Evolutionary conservation across 768 basidiomycete species (phyloP), one percentile per base, ranked within the genome.

Genomic region (Mycena galericulata): DNA sequence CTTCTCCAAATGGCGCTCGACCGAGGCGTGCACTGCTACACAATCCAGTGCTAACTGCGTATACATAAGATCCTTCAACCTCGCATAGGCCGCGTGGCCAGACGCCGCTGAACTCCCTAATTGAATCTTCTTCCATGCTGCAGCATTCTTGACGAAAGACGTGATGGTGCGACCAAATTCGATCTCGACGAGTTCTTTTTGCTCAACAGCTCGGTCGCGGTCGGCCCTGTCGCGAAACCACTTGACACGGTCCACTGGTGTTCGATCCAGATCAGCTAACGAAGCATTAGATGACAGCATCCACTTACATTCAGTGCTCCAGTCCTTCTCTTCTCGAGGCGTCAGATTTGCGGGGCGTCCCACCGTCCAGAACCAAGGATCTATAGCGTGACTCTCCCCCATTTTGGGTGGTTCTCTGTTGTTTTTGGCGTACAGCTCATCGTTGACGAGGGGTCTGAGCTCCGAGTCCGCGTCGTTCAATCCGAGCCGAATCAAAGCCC

Each of bases 211-310:
- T 17, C 75, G 70, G 36, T 78, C 69, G 22, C 72, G 68, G 6
- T 68, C 62, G 7, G 77, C 76, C 12, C 69, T 72, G 26, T 77
- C 75, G 29, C 73, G 68, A 55, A 77, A 79, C 73, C 75, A 79
- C 41, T 77, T 75, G 3, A 75, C 78, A 22, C 70, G 66, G 46
- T 65, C 71, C 68, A 74, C 75, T 77, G 55, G 14, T 9, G 12
- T 2, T 36, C 27, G 34, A n/a, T 36, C 18, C 30, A 36, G 10
- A 3, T 40, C 15, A 49, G 24, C 41, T 11, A 10, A 4, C 5
- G 4, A 27, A 18, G 26, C 11, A 29, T 2, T 10, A 3, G 15
- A 70, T 65, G 18, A 50, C 8, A 17, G 40, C n/a, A 36, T 22
- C 32, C 34, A 62, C 73, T 58, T 58, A 78, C 75, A 24, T 65